Base-by-base conservation (phyloP, 352 stramenopile genomes). In the Stramenopiles sp. region DNA sequence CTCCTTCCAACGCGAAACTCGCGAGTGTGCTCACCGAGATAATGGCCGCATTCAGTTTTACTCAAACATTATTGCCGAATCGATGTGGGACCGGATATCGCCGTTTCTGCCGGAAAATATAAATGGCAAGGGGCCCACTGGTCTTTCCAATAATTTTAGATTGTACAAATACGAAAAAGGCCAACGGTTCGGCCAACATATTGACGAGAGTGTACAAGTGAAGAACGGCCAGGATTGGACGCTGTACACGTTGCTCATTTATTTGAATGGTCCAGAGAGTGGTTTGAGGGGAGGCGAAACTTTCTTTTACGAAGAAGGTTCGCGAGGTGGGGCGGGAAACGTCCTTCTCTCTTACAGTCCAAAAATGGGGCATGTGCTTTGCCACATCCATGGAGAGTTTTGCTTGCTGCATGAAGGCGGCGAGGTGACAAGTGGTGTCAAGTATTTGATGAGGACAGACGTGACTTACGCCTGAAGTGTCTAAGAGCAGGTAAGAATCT, bases 401-500 rank as follows among this genome's bases (percentile, higher is more conserved):
- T 83, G 80, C 73, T 76, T 83, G 3, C 37, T 82, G 18, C 80
- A 83, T 76, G 80, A 83, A 68, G 80, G 80, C 34, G 78, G 74
- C 6, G 43, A 37, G 31, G 80, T 83, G 0, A 53, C 32, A 32
- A 73, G 34, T 31, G 80, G 80, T n/a, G 75, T 79, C n/a, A 83
- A 83, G 77, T 83, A 83, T 73, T 53, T 83, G 1, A 76, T 83
- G 18, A 77, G 80, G 31, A 84, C 79, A 1, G 80, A 83, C 53
- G 74, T 83, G 18, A 74, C 80, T 68, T 83, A 83, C 25, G 25
- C n/a, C n/a, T n/a, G 43, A 18, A 25, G 43, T 63, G 43, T 63
- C 43, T 63, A 63, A 63, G 25, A 63, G 43, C 25, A 25, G 12
- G 25, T 63, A 63, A 63, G 25, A 63, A 63, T n/a, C n/a, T n/a